Conservation (phyloP, 805 yeast species). For the Saturnispora saitoi region DNA sequence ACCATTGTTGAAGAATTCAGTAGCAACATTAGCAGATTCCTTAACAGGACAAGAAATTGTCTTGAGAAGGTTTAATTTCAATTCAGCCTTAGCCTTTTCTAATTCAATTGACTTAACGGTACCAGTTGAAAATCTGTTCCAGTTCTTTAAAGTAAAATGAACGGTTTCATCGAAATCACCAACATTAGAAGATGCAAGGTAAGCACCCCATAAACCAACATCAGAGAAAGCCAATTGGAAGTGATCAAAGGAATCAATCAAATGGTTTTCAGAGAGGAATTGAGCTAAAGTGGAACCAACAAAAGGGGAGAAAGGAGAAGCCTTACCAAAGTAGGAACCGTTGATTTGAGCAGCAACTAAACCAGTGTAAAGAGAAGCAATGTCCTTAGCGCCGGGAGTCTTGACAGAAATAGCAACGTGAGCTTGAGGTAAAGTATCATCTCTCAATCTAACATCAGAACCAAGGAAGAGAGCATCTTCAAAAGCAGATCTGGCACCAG, state of each 20-base stretch:
- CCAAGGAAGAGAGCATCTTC: slow-evolving; percentile 66
- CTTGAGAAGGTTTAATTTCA: slow-evolving; percentile 52
- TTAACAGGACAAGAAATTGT: slow-evolving; percentile 39
- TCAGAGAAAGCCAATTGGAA: slow-evolving; percentile 67
- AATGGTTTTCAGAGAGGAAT: slow-evolving; percentile 60
- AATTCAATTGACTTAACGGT: slow-evolving; percentile 72
- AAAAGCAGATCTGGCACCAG: slow-evolving; percentile 41
- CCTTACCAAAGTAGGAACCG: slow-evolving; percentile 46
- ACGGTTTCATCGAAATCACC: slow-evolving; percentile 61
- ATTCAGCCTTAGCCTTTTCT: slow-evolving; percentile 64
- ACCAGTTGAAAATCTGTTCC: slow-evolving; percentile 71
- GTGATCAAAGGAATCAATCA: slow-evolving; percentile 64
- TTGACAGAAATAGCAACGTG: slow-evolving; percentile 68
- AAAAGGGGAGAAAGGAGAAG: slow-evolving; percentile 45
- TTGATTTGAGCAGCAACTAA: slow-evolving; percentile 62
- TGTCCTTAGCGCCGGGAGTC: slow-evolving; percentile 50
- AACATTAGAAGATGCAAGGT: slow-evolving; percentile 54
- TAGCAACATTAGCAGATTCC: slow-evolving; percentile 40
- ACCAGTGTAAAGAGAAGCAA: slow-evolving; percentile 62
- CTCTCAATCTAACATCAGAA: slow-evolving; percentile 82
- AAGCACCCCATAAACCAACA: slow-evolving; percentile 79
- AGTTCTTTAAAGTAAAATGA: slow-evolving; percentile 76
- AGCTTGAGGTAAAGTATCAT: slow-evolving; percentile 76
- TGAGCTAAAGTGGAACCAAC: slow-evolving; percentile 66
- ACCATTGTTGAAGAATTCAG: slow-evolving; percentile 51